Conservation (phyloP, 2,329 filamentous ascomycete genomes). For the Reticulascus tulasneorum region DNA sequence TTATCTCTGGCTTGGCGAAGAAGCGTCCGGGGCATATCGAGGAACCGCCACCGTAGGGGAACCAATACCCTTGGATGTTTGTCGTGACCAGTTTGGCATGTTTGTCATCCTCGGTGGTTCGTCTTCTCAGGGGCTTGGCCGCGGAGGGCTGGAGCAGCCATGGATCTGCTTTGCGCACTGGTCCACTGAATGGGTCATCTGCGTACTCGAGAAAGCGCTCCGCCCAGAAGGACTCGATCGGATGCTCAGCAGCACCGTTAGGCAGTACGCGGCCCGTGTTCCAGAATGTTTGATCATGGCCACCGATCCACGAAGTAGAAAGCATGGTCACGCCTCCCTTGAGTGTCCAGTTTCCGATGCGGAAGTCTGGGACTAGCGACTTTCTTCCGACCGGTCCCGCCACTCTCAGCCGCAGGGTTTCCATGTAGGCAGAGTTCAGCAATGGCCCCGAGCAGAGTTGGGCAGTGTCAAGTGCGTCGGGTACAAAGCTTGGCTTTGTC, state of each 20-base stretch:
- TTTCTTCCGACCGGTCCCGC: constrained; percentile 5
- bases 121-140: too few species aligned
- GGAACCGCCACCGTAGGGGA: constrained; percentile 7
- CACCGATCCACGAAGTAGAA: constrained; percentile 8
- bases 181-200: constrained; percentile 13
- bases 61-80: constrained; percentile 6
- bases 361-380: too few species aligned
- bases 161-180: constrained; percentile 4
- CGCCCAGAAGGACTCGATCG: constrained; percentile 13
- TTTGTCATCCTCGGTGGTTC: not conserved
- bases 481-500: not conserved
- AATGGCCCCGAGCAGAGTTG: not conserved
- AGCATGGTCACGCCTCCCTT: not conserved
- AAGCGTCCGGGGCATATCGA: constrained; percentile 10
- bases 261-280: not conserved
- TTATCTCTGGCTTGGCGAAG: constrained; percentile 5
- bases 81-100: constrained; percentile 1
- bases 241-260: constrained; percentile 1
- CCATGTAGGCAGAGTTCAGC: constrained; percentile 8
- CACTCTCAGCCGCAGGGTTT: constrained; percentile 5
- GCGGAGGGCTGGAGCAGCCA: too few species aligned
- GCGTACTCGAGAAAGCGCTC: constrained; percentile 15
- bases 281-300: constrained; percentile 4
- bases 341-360: too few species aligned
- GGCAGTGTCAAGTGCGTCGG: not conserved